Base-by-base conservation (phyloP, 2,329 filamentous ascomycete genomes). In the Penicillium crustosum region DNA sequence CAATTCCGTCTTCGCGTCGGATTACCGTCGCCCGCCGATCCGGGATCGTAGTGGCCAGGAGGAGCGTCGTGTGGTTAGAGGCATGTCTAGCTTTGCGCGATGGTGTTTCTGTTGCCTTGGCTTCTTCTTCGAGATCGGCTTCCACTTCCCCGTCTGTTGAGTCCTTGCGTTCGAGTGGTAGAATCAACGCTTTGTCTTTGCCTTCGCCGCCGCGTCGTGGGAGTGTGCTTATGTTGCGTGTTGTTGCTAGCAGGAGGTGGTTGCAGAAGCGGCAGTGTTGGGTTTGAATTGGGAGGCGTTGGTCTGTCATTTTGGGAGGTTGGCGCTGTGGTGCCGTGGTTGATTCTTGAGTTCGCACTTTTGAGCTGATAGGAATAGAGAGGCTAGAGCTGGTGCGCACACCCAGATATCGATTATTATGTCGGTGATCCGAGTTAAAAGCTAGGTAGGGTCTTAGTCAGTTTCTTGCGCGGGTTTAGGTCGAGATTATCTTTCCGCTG, bases 191-290 rank as follows among this genome's bases (percentile, higher is more conserved):
- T 21, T 71, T 70, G 70, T 89, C 86, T 47, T 78, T 74, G 29
- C 76, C 75, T n/a, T 77, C 75, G 7, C 68, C 61, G 58, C 76
- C 70, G 47, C 87, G 83, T 8, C 75, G 79, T 1, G 85, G 84
- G 12, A 88, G 78, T 0, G 73, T 63, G 29, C 75, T 60, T 47
- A 89, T 75, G 2, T 78, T 70, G 38, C 83, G 80, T 0, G 83
- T 84, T 44, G 79, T 86, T 23, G 85, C 82, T 61, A 89, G 79
- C 54, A 89, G 76, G 61, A 89, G 82, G 65, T 86, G 82, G 45
- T 79, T 84, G 80, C 87, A 90, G 70, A 87, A 80, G 45, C 73
- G 72, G 79, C 87, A 89, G 69, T 82, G 85, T 70, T 85, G 84
- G 19, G 82, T 81, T 66, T 78, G 79, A 49, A 83, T 66, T 63